Evolutionary conservation across 345 rosid species (phyloP).

Genomic region (Luvunga scandens): DNA sequence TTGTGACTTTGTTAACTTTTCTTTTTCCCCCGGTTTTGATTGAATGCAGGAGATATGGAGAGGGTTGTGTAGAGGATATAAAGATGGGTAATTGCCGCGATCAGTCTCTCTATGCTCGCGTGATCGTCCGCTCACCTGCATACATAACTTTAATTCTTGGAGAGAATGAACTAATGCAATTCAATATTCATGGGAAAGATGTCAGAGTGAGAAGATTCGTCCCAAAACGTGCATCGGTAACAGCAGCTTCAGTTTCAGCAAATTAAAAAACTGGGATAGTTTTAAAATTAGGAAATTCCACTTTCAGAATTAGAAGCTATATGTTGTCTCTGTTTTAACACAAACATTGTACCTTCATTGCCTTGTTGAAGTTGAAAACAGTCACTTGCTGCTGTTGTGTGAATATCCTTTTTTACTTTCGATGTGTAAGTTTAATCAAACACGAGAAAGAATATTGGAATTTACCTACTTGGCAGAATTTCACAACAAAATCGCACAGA

Average conservation of each 20-base stretch:
- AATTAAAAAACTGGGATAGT: background rate
- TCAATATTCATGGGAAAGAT: constrained; percentile 19
- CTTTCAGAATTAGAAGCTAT: background rate
- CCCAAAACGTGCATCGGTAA: background rate
- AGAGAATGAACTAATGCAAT: background rate
- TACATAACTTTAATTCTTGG: constrained; percentile 13
- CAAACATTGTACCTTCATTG: background rate
- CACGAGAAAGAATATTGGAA: background rate
- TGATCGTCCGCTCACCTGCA: constrained; percentile 7
- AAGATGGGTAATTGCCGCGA: constrained; percentile 2
- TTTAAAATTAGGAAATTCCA: background rate
- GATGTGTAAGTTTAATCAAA: background rate
- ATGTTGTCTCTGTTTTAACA: background rate
- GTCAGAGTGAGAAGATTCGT: constrained; percentile 15
- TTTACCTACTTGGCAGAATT: background rate
- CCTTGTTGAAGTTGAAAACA: background rate
- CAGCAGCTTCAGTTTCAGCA: background rate
- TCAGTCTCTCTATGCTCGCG: constrained; percentile 17
- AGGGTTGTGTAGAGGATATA: constrained; percentile 13
- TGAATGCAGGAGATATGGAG: constrained; percentile 18
- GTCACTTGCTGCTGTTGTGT: background rate
- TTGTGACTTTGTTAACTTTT: no score
- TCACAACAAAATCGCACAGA: background rate
- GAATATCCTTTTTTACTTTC: background rate
- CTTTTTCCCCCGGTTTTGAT: background rate